Evolutionary conservation across 108 stramenopile genomes (phyloP).

Genomic region (Cylindrotheca fusiformis): DNA sequence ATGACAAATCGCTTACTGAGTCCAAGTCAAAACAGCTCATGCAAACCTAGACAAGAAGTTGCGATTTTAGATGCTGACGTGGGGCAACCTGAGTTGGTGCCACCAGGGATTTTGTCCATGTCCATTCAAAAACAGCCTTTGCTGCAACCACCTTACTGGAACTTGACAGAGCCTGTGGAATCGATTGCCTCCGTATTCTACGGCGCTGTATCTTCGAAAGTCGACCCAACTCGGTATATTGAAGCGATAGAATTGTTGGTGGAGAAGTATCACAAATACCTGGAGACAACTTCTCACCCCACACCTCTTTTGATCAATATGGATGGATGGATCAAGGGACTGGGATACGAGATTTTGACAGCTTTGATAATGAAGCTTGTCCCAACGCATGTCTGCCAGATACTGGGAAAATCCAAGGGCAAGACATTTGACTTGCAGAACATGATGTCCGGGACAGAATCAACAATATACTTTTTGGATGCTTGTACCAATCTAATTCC

Average conservation of each 20-base stretch:
- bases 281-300: neutral
- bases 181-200: slow-evolving; percentile 57
- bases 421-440: slow-evolving; percentile 64
- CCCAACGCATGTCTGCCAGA: slow-evolving; percentile 82
- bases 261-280: slow-evolving; percentile 33
- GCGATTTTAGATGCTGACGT: slow-evolving; percentile 87
- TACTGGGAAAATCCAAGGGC: slow-evolving; percentile 56
- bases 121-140: slow-evolving; percentile 65
- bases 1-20: slow-evolving; percentile 73
- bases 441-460: slow-evolving; percentile 5
- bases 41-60: slow-evolving; percentile 26
- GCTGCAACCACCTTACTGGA: slow-evolving; percentile 72
- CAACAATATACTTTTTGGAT: slow-evolving; percentile 7
- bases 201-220: slow-evolving; percentile 73
- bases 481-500: slow-evolving; percentile 26
- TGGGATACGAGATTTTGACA: slow-evolving; percentile 81
- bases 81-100: slow-evolving; percentile 90
- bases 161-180: slow-evolving; percentile 9
- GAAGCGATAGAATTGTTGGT: slow-evolving; percentile 46
- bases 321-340: slow-evolving; percentile 93
- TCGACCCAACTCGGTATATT: slow-evolving; percentile 71
- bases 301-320: slow-evolving; percentile 84
- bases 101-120: slow-evolving; percentile 81
- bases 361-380: slow-evolving; percentile 49
- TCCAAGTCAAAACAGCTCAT: neutral